Percentiles rank a stretch among this genome's conserved stretches.
Evolutionary conservation across 306 rosid genomes (phyloP).

Genomic region (Corylus americana): DNA sequence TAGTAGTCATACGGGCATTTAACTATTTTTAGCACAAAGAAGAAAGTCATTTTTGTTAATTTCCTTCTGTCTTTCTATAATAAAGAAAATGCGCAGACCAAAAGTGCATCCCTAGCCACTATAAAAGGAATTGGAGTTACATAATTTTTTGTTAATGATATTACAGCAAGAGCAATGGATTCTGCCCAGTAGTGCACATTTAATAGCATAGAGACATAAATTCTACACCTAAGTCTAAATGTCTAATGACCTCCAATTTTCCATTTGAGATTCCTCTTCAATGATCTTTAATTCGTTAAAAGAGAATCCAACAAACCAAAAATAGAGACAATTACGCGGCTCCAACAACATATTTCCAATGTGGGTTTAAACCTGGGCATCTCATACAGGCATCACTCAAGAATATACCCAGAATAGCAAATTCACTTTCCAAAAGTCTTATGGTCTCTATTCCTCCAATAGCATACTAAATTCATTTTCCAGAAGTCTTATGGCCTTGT

Average conservation of each 20-base stretch:
- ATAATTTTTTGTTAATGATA: not conserved
- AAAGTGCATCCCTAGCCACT: not conserved
- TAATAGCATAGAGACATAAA: not conserved
- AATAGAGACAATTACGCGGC: not conserved
- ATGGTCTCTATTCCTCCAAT: not conserved
- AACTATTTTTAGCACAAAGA: not conserved
- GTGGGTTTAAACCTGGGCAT: not conserved
- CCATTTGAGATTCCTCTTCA: not conserved
- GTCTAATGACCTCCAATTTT: not conserved
- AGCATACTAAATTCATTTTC: conserved; percentile 1
- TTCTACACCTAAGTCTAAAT: not conserved
- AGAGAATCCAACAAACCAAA: not conserved
- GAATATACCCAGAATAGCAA: conserved; percentile 1
- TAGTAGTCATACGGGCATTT: not conserved
- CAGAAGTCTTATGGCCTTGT: conserved; percentile 4
- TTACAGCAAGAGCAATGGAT: not conserved
- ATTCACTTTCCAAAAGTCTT: not conserved
- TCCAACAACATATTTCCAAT: not conserved
- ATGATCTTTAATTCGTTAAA: not conserved
- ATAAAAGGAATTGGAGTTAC: not conserved
- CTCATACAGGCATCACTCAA: not conserved
- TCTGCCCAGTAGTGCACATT: not conserved
- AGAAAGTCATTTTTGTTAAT: not conserved
- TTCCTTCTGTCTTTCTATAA: not conserved
- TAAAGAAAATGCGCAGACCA: not conserved